These are phyloP conservation scores for Auricularia heimuer DNA, from an alignment of 768 basidiomycete species.

Conservation along the genomic window DNA sequence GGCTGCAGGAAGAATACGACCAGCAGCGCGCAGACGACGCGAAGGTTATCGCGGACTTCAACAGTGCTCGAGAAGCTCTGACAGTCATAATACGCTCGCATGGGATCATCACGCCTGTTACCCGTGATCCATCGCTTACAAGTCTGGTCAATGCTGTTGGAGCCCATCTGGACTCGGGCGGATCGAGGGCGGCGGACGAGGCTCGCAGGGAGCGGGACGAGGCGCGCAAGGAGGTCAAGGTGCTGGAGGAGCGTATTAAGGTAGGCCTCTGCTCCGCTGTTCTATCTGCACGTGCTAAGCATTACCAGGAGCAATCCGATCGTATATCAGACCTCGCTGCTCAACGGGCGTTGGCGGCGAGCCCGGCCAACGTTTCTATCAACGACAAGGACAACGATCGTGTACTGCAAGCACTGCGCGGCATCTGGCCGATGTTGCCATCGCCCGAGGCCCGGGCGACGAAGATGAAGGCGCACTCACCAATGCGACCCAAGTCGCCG, in stretches of 20 bases:
- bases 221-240: conserved; percentile 31
- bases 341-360: background rate
- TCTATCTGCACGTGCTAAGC: background rate
- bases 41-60: conserved; percentile 38
- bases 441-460: conserved; percentile 73
- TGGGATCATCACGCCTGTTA: conserved; percentile 10
- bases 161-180: conserved; percentile 42
- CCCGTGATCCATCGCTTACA: conserved; percentile 40
- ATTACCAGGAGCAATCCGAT: conserved; percentile 6
- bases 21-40: conserved; percentile 31
- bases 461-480: conserved; percentile 30
- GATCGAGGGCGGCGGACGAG: conserved; percentile 45
- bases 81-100: conserved; percentile 14
- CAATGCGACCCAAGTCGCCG: conserved; percentile 21
- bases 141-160: conserved; percentile 40
- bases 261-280: no score
- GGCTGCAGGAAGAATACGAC: conserved; percentile 42
- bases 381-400: conserved; percentile 4
- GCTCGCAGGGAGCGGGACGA: conserved; percentile 43
- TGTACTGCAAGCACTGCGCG: conserved; percentile 35
- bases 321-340: background rate
- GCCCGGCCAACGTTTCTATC: background rate
- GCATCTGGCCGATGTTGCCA: conserved; percentile 75
- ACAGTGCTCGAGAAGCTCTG: conserved; percentile 38
- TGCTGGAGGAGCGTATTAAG: conserved; percentile 24